Percentiles rank a stretch among this genome's conserved stretches.
Evolutionary conservation across 78 protist genomes (phyloP).

Genomic region (Blattamonas nauphoetae): DNA sequence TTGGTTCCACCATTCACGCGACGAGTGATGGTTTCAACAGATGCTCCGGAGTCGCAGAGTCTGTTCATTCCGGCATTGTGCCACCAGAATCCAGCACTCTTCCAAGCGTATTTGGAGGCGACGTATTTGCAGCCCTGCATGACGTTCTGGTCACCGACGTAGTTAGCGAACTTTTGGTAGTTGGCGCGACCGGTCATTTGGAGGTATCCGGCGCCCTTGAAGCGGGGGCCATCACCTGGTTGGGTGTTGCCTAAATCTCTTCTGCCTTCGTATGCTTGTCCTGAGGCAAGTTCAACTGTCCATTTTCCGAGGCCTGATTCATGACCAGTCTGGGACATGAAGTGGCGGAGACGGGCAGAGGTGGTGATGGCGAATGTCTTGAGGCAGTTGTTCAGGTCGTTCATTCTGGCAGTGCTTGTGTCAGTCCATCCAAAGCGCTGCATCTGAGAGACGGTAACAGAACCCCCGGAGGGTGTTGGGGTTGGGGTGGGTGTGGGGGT

Average conservation of each 20-base stretch:
- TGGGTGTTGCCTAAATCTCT: constrained; percentile 11
- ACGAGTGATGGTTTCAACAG: not conserved
- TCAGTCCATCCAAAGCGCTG: too few relatives aligned
- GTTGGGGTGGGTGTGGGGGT: too few relatives aligned
- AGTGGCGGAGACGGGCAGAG: too few relatives aligned
- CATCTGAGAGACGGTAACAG: too few relatives aligned
- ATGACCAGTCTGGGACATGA: constrained; percentile 6
- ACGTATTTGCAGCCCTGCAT: not conserved
- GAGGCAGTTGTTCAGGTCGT: too few relatives aligned
- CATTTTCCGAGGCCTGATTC: not conserved
- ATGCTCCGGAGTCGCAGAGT: not conserved
- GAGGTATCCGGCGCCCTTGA: constrained; percentile 12
- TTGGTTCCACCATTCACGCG: constrained; percentile 7
- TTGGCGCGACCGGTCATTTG: constrained; percentile 11
- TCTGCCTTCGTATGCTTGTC: constrained; percentile 13
- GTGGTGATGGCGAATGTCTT: too few relatives aligned
- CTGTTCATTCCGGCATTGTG: not conserved
- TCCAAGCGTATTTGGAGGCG: not conserved
- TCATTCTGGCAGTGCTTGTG: too few relatives aligned
- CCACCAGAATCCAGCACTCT: not conserved
- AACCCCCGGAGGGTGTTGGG: too few relatives aligned
- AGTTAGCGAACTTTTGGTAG: not conserved
- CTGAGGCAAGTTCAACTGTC: constrained; percentile 12
- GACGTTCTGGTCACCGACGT: not conserved
- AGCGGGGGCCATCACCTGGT: constrained; percentile 10